Percentiles rank a stretch among this genome's conserved stretches.
These are phyloP conservation scores for Aspergillus ustus DNA, from an alignment of 2,329 filamentous ascomycete genomes.

Conservation along the genomic window DNA sequence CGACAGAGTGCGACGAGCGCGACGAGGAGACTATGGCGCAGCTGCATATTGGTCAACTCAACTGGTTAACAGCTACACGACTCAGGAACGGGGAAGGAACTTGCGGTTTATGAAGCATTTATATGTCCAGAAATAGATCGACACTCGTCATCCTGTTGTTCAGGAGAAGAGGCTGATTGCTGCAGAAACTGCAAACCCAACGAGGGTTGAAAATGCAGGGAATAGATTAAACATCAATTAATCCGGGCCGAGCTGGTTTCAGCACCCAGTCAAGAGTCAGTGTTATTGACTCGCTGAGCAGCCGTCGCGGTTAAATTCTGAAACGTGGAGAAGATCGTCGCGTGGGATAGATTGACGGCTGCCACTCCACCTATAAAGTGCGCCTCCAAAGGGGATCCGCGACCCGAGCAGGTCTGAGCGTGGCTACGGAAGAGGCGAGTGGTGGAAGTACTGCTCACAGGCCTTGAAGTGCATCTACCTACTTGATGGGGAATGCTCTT, in stretches of 20 bases:
- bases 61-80: background rate
- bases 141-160: background rate
- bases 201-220: background rate
- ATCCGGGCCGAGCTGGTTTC: background rate
- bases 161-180: background rate
- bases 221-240: constrained; percentile 11
- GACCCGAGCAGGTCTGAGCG: background rate
- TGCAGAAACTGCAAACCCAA: constrained; percentile 8
- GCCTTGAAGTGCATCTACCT: too few species aligned
- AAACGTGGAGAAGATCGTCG: constrained; percentile 14
- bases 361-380: background rate
- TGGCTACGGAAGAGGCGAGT: background rate
- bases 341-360: background rate
- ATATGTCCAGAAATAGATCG: background rate
- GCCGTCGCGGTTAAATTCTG: constrained; percentile 7
- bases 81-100: background rate
- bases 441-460: too few species aligned
- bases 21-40: constrained; percentile 7
- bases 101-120: background rate
- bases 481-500: too few species aligned
- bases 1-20: constrained; percentile 16
- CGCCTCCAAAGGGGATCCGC: background rate
- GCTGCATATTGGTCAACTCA: constrained; percentile 13
- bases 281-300: background rate
- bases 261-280: background rate